Base-by-base conservation (phyloP, 495 filamentous ascomycete genomes). In the Alectoria sarmentosa region DNA sequence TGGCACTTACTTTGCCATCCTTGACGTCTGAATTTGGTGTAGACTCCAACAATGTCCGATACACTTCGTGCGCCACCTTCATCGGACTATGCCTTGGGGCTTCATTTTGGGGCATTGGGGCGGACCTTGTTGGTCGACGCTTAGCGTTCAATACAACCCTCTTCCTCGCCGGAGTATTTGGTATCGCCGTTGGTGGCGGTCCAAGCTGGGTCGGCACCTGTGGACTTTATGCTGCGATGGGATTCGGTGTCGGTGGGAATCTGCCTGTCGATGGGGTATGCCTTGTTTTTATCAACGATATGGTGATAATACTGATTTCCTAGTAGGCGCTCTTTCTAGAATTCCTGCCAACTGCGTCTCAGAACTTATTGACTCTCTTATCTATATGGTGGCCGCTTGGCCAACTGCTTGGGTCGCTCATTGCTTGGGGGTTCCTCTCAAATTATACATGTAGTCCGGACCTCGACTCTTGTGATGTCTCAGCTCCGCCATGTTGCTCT, bases 381-480 rank as follows among this genome's bases (percentile, higher is more conserved):
- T 82, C 81, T 68, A 75, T 84, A 23, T 86, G 80, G 78, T 87
- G 84, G 84, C 80, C 83, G 0, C 64, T 86, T 60, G 84, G 84
- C 21, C 81, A 85, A 54, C 66, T 87, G 49, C 78, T 87, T 21
- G 69, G 76, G 13, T 72, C 67, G 1, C 58, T 73, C 32, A 66
- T 85, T 63, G 84, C 81, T 13, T 86, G 84, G 84, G 84, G 77
- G 0, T 81, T 79, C 58, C 77, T 86, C 57, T 37, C 58, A 26
- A 80, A 78, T 48, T 86, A 75, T 69, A 76, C 74, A 41, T 86
- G 83, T 62, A 69, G 68, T 61, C 64, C 69, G 14, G 69, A 73
- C 23, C 71, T 76, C 63, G 37, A 63, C 2, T 73, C 74, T 36
- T 78, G 78, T 66, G 69, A 75, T 58, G 70, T 74, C 49, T 70